Base-by-base conservation (phyloP, 129 eudicot species). In the Pittosporum tobira region DNA sequence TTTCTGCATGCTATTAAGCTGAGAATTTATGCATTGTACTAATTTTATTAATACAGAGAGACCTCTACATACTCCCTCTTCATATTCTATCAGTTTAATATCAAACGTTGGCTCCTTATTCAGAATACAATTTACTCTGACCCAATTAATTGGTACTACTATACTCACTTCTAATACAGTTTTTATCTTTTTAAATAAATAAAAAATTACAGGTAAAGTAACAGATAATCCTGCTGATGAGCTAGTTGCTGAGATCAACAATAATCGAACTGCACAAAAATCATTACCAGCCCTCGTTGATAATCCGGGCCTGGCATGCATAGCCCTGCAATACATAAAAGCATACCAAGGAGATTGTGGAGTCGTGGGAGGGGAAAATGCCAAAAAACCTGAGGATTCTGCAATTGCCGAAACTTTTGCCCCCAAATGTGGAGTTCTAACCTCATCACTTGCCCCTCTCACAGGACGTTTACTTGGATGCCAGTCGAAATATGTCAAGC, bases 281-380 rank as follows among this genome's bases (percentile, higher is more conserved):
- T 44, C 61, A 27, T 61, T 84, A 22, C 57, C 84, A 18, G 50
- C 85, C 29, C 81, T 91, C 24, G 53, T 61, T 62, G 76, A 71
- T 76, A 91, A 74, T 46, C 89, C 79, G 0, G 98, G 98, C 48
- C 61, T 91, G 27, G 98, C 81, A 28, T 91, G 98, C 78, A 73
- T 86, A 30, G 96, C 98, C 54, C 79, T 91, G 25, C 95, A 86
- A 59, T 91, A 86, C 85, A 86, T 91, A 31, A 91, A 91, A 74
- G 98, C 95, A 26, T 91, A 86, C 70, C 70, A 70, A 70, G 98
- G 98, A 36, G 74, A 81, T 36, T 91, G 98, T 57, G 68, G 57
- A 1, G 81, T 64, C 0, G 94, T 91, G 4, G 87, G 95, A 15
- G 91, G 91, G 43, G 28, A 84, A 34, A 66, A 84, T 0, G 94